phyloP scores from a whole-genome alignment of 1,139 yeast genomes.

The Blastobotrys aristatus region DNA sequence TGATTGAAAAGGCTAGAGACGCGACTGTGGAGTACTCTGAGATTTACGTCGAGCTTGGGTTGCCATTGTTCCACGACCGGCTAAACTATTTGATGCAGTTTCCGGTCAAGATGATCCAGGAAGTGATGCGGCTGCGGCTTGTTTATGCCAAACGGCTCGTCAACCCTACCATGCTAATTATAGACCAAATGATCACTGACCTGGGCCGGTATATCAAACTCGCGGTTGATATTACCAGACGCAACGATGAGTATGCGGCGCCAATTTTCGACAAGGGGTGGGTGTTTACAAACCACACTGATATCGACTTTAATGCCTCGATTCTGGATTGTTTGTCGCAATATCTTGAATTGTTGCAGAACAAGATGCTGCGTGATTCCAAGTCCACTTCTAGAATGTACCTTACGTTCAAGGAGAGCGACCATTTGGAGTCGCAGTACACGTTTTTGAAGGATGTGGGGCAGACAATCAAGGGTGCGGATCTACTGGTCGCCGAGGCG shows the following conservation, averaged over 20 bases:
- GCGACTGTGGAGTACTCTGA: conserved; percentile 62
- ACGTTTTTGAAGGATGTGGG: conserved; percentile 71
- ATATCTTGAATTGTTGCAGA: conserved; percentile 63
- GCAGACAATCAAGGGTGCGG: conserved; percentile 71
- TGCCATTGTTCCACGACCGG: conserved; percentile 70
- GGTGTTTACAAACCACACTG: conserved; percentile 65
- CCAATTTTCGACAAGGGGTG: conserved; percentile 64
- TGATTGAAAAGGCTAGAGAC: conserved; percentile 74
- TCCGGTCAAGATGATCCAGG: conserved; percentile 77
- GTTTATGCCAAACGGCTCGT: conserved; percentile 72
- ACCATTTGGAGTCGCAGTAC: conserved; percentile 75
- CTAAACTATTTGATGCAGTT: conserved; percentile 65
- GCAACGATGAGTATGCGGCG: conserved; percentile 57
- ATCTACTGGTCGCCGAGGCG: conserved; percentile 74
- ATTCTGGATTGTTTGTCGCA: conserved; percentile 72
- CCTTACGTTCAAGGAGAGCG: conserved; percentile 88
- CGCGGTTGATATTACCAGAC: conserved; percentile 71
- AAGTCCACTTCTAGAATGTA: conserved; percentile 34
- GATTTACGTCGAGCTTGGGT: conserved; percentile 59
- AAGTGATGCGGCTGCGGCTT: conserved; percentile 69
- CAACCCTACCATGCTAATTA: conserved; percentile 92
- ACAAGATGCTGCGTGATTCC: conserved; percentile 49
- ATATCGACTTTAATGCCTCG: conserved; percentile 63
- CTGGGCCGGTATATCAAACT: conserved; percentile 70
- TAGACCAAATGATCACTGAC: conserved; percentile 89